Evolutionary conservation across 225 moss, liverwort and hornwort species (phyloP).

Genomic region (Bryoerythrophyllum caledonicum): DNA sequence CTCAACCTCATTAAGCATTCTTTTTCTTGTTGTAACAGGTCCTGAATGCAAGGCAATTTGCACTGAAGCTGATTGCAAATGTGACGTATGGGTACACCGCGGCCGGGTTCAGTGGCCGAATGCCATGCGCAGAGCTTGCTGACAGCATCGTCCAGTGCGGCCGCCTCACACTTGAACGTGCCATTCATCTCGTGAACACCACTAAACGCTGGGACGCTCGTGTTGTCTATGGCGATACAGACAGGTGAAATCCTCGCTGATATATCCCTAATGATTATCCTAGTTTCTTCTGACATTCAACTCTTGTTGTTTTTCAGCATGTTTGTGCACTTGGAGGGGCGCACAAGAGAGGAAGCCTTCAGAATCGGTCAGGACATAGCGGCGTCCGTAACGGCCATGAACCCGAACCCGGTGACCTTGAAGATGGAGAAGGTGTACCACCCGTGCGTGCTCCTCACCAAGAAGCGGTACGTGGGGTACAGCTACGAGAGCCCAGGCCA

Average conservation of each 20-base stretch:
- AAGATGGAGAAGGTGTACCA: conserved; percentile 99
- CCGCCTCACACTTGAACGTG: conserved; percentile 90
- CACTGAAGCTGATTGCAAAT: conserved; percentile 96
- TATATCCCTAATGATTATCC: too few relatives aligned
- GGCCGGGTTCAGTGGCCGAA: conserved; percentile 97
- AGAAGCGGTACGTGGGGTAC: conserved; percentile 98
- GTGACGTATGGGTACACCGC: conserved; percentile 99
- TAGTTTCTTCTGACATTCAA: too few relatives aligned
- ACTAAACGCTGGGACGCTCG: conserved; percentile 84
- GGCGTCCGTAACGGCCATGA: conserved; percentile 77
- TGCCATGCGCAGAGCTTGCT: conserved; percentile 99
- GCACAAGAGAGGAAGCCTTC: conserved; percentile 89
- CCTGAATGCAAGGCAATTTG: conserved; percentile 93
- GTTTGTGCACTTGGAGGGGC: conserved; percentile 95
- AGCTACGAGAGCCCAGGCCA: conserved; percentile 87
- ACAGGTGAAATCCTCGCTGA: conserved; percentile 50
- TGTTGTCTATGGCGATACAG: conserved; percentile 98
- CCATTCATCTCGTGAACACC: conserved; percentile 83
- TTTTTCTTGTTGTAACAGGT: conserved; percentile 55
- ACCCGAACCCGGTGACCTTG: conserved; percentile 86
- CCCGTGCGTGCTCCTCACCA: conserved; percentile 93
- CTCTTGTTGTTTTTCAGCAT: conserved; percentile 52
- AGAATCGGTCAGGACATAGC: conserved; percentile 96
- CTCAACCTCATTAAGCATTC: background rate
- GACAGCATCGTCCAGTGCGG: conserved; percentile 99